These are phyloP conservation scores for Straminergon stramineum DNA, from an alignment of 225 moss, liverwort and hornwort species.

Conservation along the genomic window DNA sequence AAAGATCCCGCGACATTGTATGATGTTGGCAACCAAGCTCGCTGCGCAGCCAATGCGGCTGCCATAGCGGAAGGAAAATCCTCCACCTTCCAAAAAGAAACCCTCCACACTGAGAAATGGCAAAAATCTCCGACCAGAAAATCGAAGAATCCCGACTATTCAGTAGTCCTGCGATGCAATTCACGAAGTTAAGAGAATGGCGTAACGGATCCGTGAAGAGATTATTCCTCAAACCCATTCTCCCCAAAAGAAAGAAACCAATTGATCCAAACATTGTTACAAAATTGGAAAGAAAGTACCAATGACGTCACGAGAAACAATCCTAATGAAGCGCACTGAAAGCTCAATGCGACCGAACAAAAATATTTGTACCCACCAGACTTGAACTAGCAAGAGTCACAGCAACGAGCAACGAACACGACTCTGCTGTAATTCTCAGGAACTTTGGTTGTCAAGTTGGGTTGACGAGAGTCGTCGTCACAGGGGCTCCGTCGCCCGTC, in stretches of 20 bases:
- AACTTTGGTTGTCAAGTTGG: neutral
- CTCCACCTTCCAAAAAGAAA: neutral
- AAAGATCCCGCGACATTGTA: neutral
- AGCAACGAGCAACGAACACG: neutral
- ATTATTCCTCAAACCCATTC: neutral
- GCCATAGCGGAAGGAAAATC: slow-evolving; percentile 5
- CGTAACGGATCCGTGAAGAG: neutral
- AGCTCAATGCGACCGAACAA: neutral
- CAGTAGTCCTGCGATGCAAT: neutral
- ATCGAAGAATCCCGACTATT: neutral
- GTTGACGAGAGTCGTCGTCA: neutral
- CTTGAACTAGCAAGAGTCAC: neutral
- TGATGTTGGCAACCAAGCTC: neutral
- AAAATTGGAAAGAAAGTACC: neutral
- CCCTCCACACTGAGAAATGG: neutral
- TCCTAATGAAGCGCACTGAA: neutral
- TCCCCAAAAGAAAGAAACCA: no score
- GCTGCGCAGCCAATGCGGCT: slow-evolving; percentile 4
- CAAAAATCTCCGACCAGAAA: neutral
- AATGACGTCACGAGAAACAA: neutral
- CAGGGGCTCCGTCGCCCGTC: neutral
- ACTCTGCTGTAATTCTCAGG: neutral
- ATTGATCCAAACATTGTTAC: neutral
- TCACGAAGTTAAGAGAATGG: neutral
- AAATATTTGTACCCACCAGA: neutral